phyloP scores from a whole-genome alignment of 345 rosid genomes.

The Brassica nigra region DNA sequence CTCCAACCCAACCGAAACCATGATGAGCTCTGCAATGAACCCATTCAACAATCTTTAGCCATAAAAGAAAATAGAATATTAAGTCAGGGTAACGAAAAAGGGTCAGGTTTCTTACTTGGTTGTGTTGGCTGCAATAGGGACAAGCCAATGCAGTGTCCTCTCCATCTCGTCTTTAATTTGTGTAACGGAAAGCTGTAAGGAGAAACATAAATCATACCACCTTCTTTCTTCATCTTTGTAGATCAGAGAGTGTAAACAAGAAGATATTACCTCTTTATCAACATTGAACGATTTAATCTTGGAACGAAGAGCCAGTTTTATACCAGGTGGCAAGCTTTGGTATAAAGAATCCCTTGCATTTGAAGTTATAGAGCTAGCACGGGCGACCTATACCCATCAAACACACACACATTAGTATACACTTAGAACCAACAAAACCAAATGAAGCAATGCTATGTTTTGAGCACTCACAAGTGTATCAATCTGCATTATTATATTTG shows the following conservation, averaged over 20 bases:
- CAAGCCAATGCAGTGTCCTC: slow-evolving; percentile 97
- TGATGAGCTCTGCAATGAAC: slow-evolving; percentile 70
- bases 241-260: background rate
- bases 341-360: slow-evolving; percentile 82
- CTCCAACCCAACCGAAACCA: slow-evolving; percentile 88
- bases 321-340: slow-evolving; percentile 79
- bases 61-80: background rate
- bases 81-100: background rate
- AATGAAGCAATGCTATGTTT: slow-evolving; percentile 20
- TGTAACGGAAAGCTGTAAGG: slow-evolving; percentile 64
- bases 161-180: slow-evolving; percentile 95
- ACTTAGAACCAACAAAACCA: slow-evolving; percentile 17
- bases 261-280: slow-evolving; percentile 57
- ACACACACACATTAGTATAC: slow-evolving; percentile 27
- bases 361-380: slow-evolving; percentile 82
- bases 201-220: slow-evolving; percentile 1
- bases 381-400: slow-evolving; percentile 55
- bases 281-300: slow-evolving; percentile 62
- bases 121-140: slow-evolving; percentile 86
- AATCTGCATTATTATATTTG: slow-evolving; percentile 72
- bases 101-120: slow-evolving; percentile 61
- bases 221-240: slow-evolving; percentile 4
- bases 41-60: slow-evolving; percentile 26
- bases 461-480: slow-evolving; percentile 71
- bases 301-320: slow-evolving; percentile 68